Evolutionary conservation across 2,329 filamentous ascomycete genomes (phyloP), one percentile per base, ranked within the genome.

Genomic region (Monosporascus cannonballus): DNA sequence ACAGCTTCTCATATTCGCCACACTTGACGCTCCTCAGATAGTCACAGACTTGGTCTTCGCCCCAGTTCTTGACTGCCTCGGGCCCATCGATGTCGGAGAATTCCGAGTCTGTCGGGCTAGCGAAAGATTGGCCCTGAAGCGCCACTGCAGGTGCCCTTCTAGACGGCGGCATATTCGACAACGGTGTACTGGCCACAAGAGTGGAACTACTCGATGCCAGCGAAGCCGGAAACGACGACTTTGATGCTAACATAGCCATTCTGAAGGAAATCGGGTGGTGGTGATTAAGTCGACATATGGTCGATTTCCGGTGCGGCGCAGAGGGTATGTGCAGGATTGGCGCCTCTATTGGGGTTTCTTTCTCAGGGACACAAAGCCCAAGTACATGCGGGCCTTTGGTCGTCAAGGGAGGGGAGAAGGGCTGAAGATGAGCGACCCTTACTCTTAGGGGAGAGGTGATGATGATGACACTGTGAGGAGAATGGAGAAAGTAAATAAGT

Each of bases 11-110:
- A 72, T 99, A 97, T 67, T 97, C 91, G 61, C 87, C 86, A 67
- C 92, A 97, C 67, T 95, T 93, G 67, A 99, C 92, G 62, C 84
- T 91, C 64, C 86, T 81, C 57, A 99, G 78, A 80, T 96, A 99
- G 49, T 96, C 89, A 66, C 88, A 89, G 30, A 99, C 94, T 60
- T 85, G 85, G 60, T 92, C 87, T 73, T 97, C 94, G 66, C 93
- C 87, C 93, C 93, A 97, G 69, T 81, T 87, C 80, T 86, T 87
- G 60, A 89, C 84, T 5, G 86, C 84, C 63, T 91, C 87, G 50
- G 88, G 80, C 34, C 83, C 82, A 60, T 93, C 90, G 62, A 81
- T 79, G 59, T 96, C 91, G 24, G 90, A 94, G 71, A 96, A 96
- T 61, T 96, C 91, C 27, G 90, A 96, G 66, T 95, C 90, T 59